These are phyloP conservation scores for Tetrahymena malaccensis DNA, from an alignment of 73 alveolate species.

Conservation along the genomic window DNA sequence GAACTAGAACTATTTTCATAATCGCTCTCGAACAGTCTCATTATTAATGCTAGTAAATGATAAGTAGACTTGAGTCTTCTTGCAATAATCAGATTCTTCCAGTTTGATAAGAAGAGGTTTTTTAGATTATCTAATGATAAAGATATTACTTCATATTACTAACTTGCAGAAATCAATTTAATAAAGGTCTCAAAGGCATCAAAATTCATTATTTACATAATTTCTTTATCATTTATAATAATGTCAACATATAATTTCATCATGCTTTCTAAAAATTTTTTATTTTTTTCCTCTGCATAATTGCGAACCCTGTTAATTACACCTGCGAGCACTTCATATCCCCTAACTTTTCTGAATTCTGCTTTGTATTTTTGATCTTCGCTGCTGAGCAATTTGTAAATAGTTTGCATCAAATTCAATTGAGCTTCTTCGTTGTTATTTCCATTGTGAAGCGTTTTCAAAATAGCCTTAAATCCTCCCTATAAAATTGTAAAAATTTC, in stretches of 20 bases:
- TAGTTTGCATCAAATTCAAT: background rate
- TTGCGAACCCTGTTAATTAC: background rate
- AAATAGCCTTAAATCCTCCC: background rate
- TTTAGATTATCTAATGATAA: background rate
- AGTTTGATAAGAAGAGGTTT: background rate
- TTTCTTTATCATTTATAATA: background rate
- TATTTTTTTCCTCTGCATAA: background rate
- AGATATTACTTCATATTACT: background rate
- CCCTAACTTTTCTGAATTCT: background rate
- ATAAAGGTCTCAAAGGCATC: background rate
- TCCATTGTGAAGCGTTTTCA: background rate
- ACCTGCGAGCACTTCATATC: background rate
- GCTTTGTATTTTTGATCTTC: background rate
- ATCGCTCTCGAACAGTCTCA: background rate
- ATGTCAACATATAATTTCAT: background rate
- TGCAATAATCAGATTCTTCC: background rate
- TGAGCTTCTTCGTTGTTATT: background rate
- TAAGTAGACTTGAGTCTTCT: background rate
- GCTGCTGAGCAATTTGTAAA: background rate
- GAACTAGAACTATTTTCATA: background rate
- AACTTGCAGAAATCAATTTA: background rate
- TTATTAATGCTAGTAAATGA: background rate
- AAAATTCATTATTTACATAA: background rate
- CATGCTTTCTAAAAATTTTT: background rate
- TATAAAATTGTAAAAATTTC: background rate